Percentiles rank a stretch among this genome's conserved stretches.
These are phyloP conservation scores for Aspergillus awamori DNA, from an alignment of 2,329 filamentous ascomycete species.

Conservation along the genomic window DNA sequence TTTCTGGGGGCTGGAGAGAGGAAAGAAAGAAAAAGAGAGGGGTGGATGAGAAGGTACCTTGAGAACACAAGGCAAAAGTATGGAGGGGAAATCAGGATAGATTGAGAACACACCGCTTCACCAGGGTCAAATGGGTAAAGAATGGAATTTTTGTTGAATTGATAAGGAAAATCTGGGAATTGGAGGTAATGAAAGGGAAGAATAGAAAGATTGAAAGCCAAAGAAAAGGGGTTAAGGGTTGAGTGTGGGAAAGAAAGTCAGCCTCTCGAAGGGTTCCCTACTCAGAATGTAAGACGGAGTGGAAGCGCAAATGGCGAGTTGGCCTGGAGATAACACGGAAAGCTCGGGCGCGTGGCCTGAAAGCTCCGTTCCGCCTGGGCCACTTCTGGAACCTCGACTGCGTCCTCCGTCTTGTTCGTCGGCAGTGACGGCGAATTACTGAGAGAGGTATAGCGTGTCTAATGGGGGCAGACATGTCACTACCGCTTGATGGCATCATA, in stretches of 20 bases:
- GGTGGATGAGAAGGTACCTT: background rate
- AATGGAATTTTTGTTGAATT: no score
- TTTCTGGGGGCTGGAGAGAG: background rate
- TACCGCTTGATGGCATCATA: no score
- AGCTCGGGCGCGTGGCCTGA: constrained; percentile 18
- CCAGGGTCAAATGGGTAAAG: background rate
- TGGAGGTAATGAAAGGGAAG: background rate
- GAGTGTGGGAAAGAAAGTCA: constrained; percentile 1
- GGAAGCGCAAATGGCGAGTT: constrained; percentile 24
- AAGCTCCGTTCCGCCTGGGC: constrained; percentile 18
- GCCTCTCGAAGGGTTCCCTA: background rate
- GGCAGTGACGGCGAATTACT: no score
- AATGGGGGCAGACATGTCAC: background rate
- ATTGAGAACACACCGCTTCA: background rate
- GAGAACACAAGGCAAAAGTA: constrained; percentile 8
- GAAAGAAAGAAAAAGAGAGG: background rate
- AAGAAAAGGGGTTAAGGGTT: background rate
- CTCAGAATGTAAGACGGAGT: background rate
- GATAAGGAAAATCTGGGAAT: background rate
- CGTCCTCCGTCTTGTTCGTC: no score
- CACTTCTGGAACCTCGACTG: background rate
- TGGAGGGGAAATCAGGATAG: constrained; percentile 11
- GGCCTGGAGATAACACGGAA: constrained; percentile 27
- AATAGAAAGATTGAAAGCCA: background rate
- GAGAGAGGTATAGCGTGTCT: background rate